Percentiles rank a stretch among this genome's conserved stretches.
Evolutionary conservation across 768 basidiomycete species (phyloP).

Genomic region (Rhizopogon roseolus): DNA sequence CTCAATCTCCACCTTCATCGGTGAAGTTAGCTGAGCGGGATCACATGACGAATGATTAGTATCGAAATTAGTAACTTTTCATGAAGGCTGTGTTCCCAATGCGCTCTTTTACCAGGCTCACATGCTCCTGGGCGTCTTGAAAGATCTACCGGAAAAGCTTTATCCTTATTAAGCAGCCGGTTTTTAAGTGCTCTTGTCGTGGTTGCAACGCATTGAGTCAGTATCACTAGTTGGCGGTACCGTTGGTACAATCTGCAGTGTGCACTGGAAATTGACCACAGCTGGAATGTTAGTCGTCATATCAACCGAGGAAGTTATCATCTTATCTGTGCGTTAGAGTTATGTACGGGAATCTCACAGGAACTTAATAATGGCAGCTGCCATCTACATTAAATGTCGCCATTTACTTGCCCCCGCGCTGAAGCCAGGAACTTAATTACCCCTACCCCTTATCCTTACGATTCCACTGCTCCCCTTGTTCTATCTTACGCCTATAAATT

Average conservation of each 20-base stretch:
- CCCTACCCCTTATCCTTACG: neutral
- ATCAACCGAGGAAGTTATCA: constrained; percentile 9
- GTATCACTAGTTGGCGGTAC: neutral
- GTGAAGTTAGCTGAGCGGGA: no score
- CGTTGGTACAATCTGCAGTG: no score
- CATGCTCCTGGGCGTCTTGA: neutral
- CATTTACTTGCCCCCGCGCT: neutral
- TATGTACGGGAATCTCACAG: neutral
- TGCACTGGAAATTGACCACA: no score
- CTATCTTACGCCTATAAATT: neutral
- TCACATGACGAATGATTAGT: no score
- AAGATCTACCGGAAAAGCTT: neutral
- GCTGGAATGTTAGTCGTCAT: no score
- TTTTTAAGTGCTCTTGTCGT: neutral
- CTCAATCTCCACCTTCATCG: no score
- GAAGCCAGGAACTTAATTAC: neutral
- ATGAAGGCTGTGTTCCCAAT: neutral
- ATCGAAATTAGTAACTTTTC: no score
- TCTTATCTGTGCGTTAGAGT: constrained; percentile 9
- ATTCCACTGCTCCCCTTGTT: neutral
- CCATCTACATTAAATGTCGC: neutral
- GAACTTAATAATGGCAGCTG: neutral
- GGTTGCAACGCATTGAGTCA: neutral
- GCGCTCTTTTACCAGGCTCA: no score
- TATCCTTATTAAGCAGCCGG: neutral